A percentile compares a stretch with the other conserved stretches of the same genome.
phyloP scores from a whole-genome alignment of 257 asterid species.

The Ballota nigra region DNA sequence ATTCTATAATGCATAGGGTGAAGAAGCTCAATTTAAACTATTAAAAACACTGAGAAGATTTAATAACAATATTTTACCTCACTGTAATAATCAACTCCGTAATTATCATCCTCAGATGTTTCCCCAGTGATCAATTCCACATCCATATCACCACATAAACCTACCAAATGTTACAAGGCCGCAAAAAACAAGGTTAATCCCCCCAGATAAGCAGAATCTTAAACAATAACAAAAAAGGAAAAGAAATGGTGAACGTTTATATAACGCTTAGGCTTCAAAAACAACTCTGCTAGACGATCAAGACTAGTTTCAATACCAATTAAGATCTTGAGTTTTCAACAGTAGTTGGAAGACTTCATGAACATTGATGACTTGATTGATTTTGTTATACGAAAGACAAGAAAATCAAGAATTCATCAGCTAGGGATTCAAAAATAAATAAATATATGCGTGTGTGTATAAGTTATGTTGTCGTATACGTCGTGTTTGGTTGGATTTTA shows the following conservation, averaged over 20 bases:
- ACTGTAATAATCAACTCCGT: conserved; percentile 47
- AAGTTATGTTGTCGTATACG: not conserved
- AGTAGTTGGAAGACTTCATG: conserved; percentile 18
- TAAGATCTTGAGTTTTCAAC: conserved; percentile 22
- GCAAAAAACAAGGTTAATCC: conserved; percentile 10
- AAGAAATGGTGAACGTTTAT: not conserved
- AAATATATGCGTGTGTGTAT: not conserved
- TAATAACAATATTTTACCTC: conserved; percentile 41
- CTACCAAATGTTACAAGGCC: conserved; percentile 17
- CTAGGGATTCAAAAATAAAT: not conserved
- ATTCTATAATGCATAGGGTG: conserved; percentile 1
- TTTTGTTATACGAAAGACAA: not conserved
- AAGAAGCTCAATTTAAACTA: conserved; percentile 7
- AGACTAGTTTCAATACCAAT: not conserved
- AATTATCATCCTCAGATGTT: conserved; percentile 60
- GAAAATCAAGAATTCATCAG: conserved; percentile 3
- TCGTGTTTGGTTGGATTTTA: conserved; percentile 19
- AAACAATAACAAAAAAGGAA: not conserved
- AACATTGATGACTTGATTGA: conserved; percentile 21
- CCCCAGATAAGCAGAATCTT: not conserved
- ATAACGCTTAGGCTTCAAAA: conserved; percentile 15
- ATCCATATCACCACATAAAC: conserved; percentile 60
- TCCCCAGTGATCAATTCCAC: conserved; percentile 67
- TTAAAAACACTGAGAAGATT: not conserved
- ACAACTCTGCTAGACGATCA: conserved; percentile 8